phyloP scores from a whole-genome alignment of 2,329 filamentous ascomycete species.

The Purpureocillium lavendulum region DNA sequence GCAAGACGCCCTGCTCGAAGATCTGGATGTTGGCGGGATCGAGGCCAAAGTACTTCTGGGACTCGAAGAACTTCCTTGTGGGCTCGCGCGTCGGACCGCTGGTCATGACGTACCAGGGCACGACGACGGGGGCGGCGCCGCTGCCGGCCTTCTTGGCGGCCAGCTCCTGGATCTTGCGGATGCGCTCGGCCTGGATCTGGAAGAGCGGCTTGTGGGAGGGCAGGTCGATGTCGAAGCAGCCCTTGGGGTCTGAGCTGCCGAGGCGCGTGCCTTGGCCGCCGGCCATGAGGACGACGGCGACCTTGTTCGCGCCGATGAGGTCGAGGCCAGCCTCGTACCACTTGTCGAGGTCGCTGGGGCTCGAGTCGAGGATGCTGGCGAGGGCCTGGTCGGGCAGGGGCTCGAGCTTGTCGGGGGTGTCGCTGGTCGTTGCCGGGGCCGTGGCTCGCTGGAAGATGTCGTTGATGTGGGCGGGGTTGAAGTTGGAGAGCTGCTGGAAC shows the following conservation, averaged over 20 bases:
- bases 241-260: slow-evolving; percentile 92
- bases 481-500: slow-evolving; percentile 70
- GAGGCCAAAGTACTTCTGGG: slow-evolving; percentile 87
- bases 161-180: slow-evolving; percentile 74
- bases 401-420: slow-evolving; percentile 56
- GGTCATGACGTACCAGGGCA: slow-evolving; percentile 99
- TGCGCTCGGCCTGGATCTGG: slow-evolving; percentile 94
- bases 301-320: slow-evolving; percentile 66
- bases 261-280: slow-evolving; percentile 93
- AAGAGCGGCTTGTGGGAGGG: slow-evolving; percentile 92
- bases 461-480: slow-evolving; percentile 84
- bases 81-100: slow-evolving; percentile 86
- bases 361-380: slow-evolving; percentile 87
- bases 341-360: slow-evolving; percentile 63
- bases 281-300: slow-evolving; percentile 89
- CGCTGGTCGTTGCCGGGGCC: slow-evolving; percentile 61
- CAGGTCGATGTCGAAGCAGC: slow-evolving; percentile 93
- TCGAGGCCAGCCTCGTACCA: slow-evolving; percentile 84
- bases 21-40: slow-evolving; percentile 78
- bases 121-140: slow-evolving; percentile 46
- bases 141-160: slow-evolving; percentile 59
- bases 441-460: slow-evolving; percentile 75
- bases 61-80: slow-evolving; percentile 87
- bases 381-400: slow-evolving; percentile 80
- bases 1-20: slow-evolving; percentile 94